These are phyloP conservation scores for Colletotrichum simmondsii DNA, from an alignment of 2,329 filamentous ascomycete genomes.

Conservation along the genomic window DNA sequence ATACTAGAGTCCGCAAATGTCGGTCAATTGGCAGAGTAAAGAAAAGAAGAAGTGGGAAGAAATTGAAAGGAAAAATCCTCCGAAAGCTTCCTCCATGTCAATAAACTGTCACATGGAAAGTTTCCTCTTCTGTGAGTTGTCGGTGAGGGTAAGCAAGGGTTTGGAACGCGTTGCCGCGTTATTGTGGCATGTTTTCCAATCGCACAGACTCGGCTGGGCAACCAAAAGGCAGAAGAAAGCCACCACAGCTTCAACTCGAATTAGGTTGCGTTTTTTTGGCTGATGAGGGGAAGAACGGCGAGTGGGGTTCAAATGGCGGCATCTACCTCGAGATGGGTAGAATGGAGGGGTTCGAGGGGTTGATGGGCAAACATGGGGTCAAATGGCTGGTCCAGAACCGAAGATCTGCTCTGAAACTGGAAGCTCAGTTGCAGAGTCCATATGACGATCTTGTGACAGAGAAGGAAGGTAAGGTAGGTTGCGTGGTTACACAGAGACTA, in stretches of 20 bases:
- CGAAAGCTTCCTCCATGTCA: not conserved
- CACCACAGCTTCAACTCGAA: conserved; percentile 28
- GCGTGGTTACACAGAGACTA: not conserved
- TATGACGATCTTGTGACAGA: not conserved
- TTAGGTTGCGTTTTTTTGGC: conserved; percentile 10
- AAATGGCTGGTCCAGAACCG: conserved; percentile 12
- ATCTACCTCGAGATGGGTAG: not conserved
- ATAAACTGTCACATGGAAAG: conserved; percentile 15
- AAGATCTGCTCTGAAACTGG: conserved; percentile 12
- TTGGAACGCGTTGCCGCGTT: conserved; percentile 23
- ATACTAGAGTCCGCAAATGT: not conserved
- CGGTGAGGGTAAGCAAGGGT: conserved; percentile 29
- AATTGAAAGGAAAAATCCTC: not conserved
- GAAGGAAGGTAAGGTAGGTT: not conserved
- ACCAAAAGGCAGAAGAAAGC: not conserved
- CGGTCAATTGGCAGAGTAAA: not conserved
- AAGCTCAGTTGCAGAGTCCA: conserved; percentile 3
- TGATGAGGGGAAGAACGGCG: not conserved
- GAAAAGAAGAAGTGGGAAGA: not conserved
- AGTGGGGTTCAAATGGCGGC: conserved; percentile 20
- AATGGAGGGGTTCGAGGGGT: conserved; percentile 20
- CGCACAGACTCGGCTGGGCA: conserved; percentile 26
- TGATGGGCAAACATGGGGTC: not conserved
- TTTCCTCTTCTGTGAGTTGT: conserved; percentile 25
- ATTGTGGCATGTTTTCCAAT: conserved; percentile 27